Evolutionary conservation across 108 stramenopile genomes (phyloP), one percentile per base, ranked within the genome.

Genomic region (Skeletonema marinoi): DNA sequence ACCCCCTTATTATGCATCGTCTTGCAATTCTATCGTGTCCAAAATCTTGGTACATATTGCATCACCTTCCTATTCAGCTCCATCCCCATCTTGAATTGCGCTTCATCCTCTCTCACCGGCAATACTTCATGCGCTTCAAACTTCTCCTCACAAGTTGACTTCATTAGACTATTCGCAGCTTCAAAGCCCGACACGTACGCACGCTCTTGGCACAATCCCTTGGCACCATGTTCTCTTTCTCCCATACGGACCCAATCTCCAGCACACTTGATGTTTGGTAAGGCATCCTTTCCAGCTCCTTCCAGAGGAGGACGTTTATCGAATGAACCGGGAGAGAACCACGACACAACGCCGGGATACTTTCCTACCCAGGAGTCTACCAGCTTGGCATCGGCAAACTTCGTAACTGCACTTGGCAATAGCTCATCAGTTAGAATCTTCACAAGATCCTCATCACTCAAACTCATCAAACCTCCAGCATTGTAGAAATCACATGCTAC

Each of bases 211-310:
- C 97, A 96, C 42, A 97, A 80, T 19, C 97, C 97, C 66, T 97
- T 97, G 33, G 95, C 93, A 9, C 95, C 95, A 84, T 97, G 97
- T 67, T 97, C 97, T 7, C 88, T 75, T 7, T 94, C 92, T 8
- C 97, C 97, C 95, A 94, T 94, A 14, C 96, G 80, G 1, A 97
- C 97, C 92, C 94, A 95, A 63, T 97, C 97, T 8, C 97, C 97
- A 1, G 95, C 94, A 77, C 90, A 97, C 66, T 89, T 92, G 64
- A 97, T 78, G 39, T 86, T 90, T 10, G 88, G 85, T 32, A 94
- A 56, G 0, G 82, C 54, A 11, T 69, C 70, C 30, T 51, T 64
- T 38, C 85, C 84, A 69, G 84, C 92, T 64, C 93, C 90, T 51
- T 93, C 88, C 35, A 95, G 65, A 17, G 90, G 88, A 42, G 97